A percentile compares a stretch with the other conserved stretches of the same genome.
Evolutionary conservation across 805 yeast species (phyloP).

Genomic region (Schwanniomyces polymorphus): DNA sequence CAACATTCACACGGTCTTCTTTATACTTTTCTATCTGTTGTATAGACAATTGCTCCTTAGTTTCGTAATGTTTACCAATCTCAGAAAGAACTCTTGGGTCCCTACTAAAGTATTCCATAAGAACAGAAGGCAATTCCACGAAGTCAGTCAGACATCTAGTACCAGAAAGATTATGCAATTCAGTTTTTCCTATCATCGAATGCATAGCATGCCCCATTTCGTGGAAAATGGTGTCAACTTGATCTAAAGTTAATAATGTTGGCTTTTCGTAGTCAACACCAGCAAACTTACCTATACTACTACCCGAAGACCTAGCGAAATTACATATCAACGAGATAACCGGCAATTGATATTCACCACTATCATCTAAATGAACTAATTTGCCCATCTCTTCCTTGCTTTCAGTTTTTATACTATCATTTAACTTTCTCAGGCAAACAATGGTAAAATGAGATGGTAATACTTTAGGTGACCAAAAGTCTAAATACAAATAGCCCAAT

Average conservation of each 20-base stretch:
- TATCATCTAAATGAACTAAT: slow-evolving; percentile 39
- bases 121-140: slow-evolving; percentile 94
- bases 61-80: slow-evolving; percentile 71
- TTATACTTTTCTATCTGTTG: slow-evolving; percentile 52
- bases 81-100: slow-evolving; percentile 72
- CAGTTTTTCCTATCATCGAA: slow-evolving; percentile 91
- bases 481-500: slow-evolving; percentile 82
- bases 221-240: slow-evolving; percentile 92
- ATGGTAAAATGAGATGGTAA: slow-evolving; percentile 96
- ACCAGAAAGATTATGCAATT: slow-evolving; percentile 88
- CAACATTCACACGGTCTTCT: slow-evolving; percentile 50
- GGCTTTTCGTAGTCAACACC: slow-evolving; percentile 27
- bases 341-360: slow-evolving; percentile 72
- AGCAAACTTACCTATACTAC: slow-evolving; percentile 27
- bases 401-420: slow-evolving; percentile 43
- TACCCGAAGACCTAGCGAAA: slow-evolving; percentile 46
- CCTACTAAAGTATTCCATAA: slow-evolving; percentile 91
- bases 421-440: slow-evolving; percentile 84
- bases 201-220: slow-evolving; percentile 99
- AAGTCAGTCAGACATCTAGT: slow-evolving; percentile 95
- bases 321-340: slow-evolving; percentile 88
- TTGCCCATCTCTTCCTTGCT: slow-evolving; percentile 16
- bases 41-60: slow-evolving; percentile 60
- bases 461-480: slow-evolving; percentile 74
- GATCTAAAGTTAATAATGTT: slow-evolving; percentile 67